Conservation (phyloP, 1,139 yeast genomes). For the Hanseniaspora uvarum region DNA sequence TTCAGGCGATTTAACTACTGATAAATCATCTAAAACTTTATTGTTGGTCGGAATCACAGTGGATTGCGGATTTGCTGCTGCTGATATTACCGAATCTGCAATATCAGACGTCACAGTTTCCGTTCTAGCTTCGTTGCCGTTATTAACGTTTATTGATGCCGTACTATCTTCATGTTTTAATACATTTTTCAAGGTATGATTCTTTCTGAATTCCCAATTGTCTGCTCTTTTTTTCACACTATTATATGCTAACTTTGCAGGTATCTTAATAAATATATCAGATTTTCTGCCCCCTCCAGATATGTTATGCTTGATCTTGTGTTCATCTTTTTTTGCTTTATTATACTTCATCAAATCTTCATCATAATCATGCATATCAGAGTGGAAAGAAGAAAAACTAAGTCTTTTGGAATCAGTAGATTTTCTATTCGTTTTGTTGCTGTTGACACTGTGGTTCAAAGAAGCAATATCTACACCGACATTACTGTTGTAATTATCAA, state of each 20-base stretch:
- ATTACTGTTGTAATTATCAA: neutral
- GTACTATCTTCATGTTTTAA: neutral
- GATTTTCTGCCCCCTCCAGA: conserved; percentile 1
- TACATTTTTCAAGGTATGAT: conserved; percentile 1
- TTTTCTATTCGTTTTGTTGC: neutral
- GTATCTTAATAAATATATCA: conserved; percentile 8
- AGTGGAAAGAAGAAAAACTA: neutral
- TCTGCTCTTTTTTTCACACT: conserved; percentile 3
- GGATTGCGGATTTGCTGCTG: neutral
- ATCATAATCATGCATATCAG: neutral
- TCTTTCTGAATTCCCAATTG: conserved; percentile 14
- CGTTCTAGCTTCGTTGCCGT: neutral
- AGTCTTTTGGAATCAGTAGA: neutral
- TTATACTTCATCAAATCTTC: neutral
- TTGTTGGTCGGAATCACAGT: neutral
- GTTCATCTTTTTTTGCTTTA: neutral
- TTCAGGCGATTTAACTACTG: neutral
- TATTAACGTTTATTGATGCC: neutral
- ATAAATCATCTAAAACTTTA: neutral
- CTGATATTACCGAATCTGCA: neutral
- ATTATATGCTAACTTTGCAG: conserved; percentile 11
- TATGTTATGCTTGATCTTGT: neutral
- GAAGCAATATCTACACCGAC: neutral
- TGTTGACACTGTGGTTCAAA: neutral
- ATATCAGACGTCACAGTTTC: neutral